phyloP scores from a whole-genome alignment of 179 eudicot genomes.

The Amaranthus tricolor region DNA sequence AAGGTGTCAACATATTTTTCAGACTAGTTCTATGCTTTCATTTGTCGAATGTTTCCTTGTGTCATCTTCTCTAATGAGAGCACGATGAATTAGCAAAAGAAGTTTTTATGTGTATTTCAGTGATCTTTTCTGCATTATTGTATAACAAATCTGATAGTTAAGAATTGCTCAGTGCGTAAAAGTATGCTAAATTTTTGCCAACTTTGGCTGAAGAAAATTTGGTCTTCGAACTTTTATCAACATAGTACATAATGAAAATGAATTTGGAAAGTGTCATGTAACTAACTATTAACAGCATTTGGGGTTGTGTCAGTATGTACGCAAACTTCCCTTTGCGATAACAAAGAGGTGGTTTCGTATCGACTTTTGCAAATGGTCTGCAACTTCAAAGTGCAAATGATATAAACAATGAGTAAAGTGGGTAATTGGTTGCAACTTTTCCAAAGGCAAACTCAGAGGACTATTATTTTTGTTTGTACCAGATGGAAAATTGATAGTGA shows the following conservation, averaged over 20 bases:
- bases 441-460: background rate
- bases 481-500: constrained; percentile 57
- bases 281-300: too few species aligned
- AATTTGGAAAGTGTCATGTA: too few species aligned
- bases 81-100: background rate
- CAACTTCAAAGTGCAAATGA: too few species aligned
- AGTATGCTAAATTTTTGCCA: too few species aligned
- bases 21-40: background rate
- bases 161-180: background rate
- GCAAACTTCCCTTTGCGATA: too few species aligned
- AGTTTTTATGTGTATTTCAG: background rate
- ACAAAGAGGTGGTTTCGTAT: too few species aligned
- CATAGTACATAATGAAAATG: background rate
- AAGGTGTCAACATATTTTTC: background rate
- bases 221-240: background rate
- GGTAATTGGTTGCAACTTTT: background rate
- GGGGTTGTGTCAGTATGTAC: too few species aligned
- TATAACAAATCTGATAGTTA: background rate
- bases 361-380: too few species aligned
- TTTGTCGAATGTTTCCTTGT: background rate
- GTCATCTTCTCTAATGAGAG: background rate
- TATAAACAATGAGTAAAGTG: background rate
- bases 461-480: constrained; percentile 5
- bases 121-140: background rate
- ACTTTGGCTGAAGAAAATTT: background rate